These are phyloP conservation scores for Setomelanomma holmii DNA, from an alignment of 2,329 filamentous ascomycete species.

Conservation along the genomic window DNA sequence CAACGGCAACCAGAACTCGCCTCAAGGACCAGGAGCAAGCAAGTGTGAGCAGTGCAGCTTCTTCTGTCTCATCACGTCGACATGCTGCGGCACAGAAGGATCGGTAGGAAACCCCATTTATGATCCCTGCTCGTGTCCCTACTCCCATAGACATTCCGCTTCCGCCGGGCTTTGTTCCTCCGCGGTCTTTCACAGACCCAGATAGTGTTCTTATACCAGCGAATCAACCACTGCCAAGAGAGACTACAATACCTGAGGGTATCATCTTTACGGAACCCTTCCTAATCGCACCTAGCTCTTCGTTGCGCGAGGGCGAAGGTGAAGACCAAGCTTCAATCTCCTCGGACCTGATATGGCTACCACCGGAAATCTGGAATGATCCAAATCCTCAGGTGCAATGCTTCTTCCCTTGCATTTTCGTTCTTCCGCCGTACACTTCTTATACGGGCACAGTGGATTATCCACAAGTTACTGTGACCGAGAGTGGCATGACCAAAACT, in stretches of 20 bases:
- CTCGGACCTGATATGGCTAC: not conserved
- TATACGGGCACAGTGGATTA: not conserved
- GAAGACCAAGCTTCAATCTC: constrained; percentile 10
- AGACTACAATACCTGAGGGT: constrained; percentile 46
- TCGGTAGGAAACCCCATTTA: constrained; percentile 1
- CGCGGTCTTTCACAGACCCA: constrained; percentile 27
- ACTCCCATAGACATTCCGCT: constrained; percentile 16
- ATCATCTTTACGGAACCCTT: constrained; percentile 56
- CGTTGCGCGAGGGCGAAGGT: constrained; percentile 5
- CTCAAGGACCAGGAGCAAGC: constrained; percentile 5
- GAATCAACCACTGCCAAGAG: constrained; percentile 35
- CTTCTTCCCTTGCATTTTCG: not conserved
- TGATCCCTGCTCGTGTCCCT: constrained; percentile 8
- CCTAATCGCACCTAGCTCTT: constrained; percentile 24
- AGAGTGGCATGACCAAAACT: not conserved
- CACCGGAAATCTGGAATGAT: not conserved
- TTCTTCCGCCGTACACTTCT: not conserved
- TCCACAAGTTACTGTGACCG: not conserved
- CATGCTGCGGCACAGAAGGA: constrained; percentile 14
- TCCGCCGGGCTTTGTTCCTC: constrained; percentile 11
- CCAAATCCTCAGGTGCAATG: not conserved
- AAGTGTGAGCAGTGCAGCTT: constrained; percentile 17
- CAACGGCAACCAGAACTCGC: constrained; percentile 11
- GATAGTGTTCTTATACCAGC: constrained; percentile 19
- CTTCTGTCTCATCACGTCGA: constrained; percentile 13